Percentiles rank a stretch among this genome's conserved stretches.
These are phyloP conservation scores for Ilyonectria destructans DNA, from an alignment of 2,329 filamentous ascomycete species.

Conservation along the genomic window DNA sequence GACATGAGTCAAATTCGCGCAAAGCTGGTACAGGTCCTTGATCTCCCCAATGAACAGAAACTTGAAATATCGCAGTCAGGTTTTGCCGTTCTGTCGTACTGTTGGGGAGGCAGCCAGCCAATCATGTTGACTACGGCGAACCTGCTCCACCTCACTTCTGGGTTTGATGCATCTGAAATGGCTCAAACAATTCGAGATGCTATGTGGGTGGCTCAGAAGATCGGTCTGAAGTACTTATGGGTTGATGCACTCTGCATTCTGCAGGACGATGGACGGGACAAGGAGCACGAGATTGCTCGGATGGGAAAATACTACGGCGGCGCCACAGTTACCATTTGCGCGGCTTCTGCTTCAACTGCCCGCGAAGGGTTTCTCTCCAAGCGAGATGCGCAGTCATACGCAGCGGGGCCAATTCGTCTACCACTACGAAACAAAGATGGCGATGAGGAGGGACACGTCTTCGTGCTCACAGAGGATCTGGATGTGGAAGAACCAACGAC, in stretches of 20 bases:
- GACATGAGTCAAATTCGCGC: neutral
- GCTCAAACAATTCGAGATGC: slow-evolving; percentile 13
- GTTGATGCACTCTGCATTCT: slow-evolving; percentile 40
- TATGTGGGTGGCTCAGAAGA: neutral
- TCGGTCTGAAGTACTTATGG: slow-evolving; percentile 37
- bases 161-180: neutral
- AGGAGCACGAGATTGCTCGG: slow-evolving; percentile 29
- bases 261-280: slow-evolving; percentile 32
- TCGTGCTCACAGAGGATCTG: neutral
- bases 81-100: slow-evolving; percentile 14
- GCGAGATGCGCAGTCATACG: neutral
- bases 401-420: slow-evolving; percentile 9
- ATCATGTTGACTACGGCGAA: neutral
- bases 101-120: slow-evolving; percentile 10
- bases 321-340: slow-evolving; percentile 19
- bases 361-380: slow-evolving; percentile 13
- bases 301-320: slow-evolving; percentile 34
- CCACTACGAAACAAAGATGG: neutral
- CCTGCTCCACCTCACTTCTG: neutral
- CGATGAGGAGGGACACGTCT: slow-evolving; percentile 5
- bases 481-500: slow-evolving; percentile 9
- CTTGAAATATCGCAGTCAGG: neutral
- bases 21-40: neutral
- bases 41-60: neutral
- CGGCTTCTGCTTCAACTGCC: neutral